Percentiles rank a stretch among this genome's conserved stretches.
Evolutionary conservation across 2,329 filamentous ascomycete species (phyloP).

Genomic region (Ophioceras dolichostomum): DNA sequence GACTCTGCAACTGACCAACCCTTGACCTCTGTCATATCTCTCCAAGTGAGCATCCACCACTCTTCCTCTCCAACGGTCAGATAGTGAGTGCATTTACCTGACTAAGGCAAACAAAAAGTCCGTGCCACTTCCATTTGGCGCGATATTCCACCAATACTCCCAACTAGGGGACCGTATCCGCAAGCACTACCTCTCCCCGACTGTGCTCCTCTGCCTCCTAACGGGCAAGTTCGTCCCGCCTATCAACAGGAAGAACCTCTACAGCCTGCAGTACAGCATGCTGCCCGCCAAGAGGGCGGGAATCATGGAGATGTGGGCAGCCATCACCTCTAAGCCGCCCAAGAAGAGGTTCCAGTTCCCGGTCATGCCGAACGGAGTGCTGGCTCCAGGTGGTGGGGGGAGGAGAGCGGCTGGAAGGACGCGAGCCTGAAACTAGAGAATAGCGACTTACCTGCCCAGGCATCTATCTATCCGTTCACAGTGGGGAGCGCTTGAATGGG

Average conservation of each 20-base stretch:
- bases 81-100: neutral
- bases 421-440: too few relatives aligned
- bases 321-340: constrained; percentile 40
- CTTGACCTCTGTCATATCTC: constrained; percentile 70
- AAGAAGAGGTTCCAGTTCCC: constrained; percentile 30
- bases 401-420: too few relatives aligned
- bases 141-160: constrained; percentile 96
- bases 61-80: neutral
- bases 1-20: constrained; percentile 23
- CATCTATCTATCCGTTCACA: too few relatives aligned
- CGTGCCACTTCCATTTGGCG: constrained; percentile 77
- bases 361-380: constrained; percentile 17
- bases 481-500: too few relatives aligned
- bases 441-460: too few relatives aligned
- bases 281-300: constrained; percentile 70
- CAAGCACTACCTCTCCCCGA: constrained; percentile 87
- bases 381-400: too few relatives aligned
- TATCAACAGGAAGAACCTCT: constrained; percentile 87
- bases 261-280: constrained; percentile 97
- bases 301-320: constrained; percentile 76
- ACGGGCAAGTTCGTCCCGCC: constrained; percentile 91
- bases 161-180: constrained; percentile 85
- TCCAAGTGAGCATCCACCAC: constrained; percentile 51
- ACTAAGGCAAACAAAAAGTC: constrained; percentile 32
- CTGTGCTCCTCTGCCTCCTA: constrained; percentile 75